Evolutionary conservation across 345 rosid species (phyloP).

Genomic region (Cardamine chenopodiifolia): DNA sequence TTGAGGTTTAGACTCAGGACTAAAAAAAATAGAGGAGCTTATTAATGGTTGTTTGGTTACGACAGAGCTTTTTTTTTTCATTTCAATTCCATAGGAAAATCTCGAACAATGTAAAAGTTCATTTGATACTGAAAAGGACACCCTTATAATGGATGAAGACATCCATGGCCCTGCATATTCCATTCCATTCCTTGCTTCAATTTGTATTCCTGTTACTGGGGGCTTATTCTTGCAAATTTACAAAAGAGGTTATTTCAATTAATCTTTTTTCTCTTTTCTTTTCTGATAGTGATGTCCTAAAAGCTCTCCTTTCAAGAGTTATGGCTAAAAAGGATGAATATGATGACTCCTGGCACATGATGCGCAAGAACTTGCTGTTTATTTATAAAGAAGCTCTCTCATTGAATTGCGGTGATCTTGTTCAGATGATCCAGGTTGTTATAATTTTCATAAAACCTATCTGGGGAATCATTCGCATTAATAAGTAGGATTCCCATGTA

Average conservation of each 20-base stretch:
- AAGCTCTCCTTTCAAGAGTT: conserved; percentile 72
- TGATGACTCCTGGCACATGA: conserved; percentile 60
- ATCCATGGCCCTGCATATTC: conserved; percentile 8
- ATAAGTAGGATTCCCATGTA: conserved; percentile 8
- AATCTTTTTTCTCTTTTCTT: conserved; percentile 10
- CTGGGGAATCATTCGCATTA: not conserved
- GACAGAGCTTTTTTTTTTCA: conserved; percentile 6
- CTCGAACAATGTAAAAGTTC: conserved; percentile 16
- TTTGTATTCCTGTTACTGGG: not conserved
- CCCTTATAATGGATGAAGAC: conserved; percentile 11
- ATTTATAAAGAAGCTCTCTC: conserved; percentile 78
- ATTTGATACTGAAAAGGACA: not conserved
- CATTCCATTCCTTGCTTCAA: not conserved
- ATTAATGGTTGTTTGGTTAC: not conserved
- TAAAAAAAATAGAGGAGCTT: not conserved
- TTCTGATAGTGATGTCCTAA: conserved; percentile 61
- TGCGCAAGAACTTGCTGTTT: conserved; percentile 61
- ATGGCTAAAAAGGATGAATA: conserved; percentile 60
- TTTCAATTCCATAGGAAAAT: conserved; percentile 8
- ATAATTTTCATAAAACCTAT: conserved; percentile 28
- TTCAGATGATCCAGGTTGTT: conserved; percentile 75
- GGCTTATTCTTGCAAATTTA: not conserved
- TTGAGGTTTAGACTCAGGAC: not conserved
- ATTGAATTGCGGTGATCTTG: conserved; percentile 62
- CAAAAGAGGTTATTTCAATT: conserved; percentile 9